A percentile compares a stretch with the other conserved stretches of the same genome.
These are phyloP conservation scores for Capsaspora owczarzaki DNA, from an alignment of 78 protist genomes.

Conservation along the genomic window DNA sequence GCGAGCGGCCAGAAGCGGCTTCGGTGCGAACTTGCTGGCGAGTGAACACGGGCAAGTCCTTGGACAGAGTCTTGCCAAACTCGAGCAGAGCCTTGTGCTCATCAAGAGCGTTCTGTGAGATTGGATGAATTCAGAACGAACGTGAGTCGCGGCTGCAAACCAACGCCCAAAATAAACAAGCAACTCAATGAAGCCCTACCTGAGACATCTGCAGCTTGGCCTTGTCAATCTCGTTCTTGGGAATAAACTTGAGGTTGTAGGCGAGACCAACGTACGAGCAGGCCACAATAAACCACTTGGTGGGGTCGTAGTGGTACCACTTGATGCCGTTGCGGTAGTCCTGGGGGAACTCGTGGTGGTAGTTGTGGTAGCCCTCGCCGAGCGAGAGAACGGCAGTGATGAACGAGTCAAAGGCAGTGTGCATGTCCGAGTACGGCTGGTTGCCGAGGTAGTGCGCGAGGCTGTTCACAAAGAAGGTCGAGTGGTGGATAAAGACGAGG, in stretches of 20 bases:
- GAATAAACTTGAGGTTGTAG: constrained; percentile 33
- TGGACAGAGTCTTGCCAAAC: background rate
- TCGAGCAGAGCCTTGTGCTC: background rate
- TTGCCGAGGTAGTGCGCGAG: constrained; percentile 79
- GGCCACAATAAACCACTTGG: constrained; percentile 66
- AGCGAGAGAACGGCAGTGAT: constrained; percentile 64
- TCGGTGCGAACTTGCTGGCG: background rate
- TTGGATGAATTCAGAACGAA: no score
- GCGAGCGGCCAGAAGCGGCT: background rate
- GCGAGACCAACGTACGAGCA: constrained; percentile 44
- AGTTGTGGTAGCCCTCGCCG: constrained; percentile 89
- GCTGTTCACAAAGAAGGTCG: constrained; percentile 73
- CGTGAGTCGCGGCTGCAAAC: background rate
- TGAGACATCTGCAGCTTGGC: constrained; percentile 50
- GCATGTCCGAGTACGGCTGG: constrained; percentile 46
- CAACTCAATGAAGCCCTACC: no score
- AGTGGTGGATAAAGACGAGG: constrained; percentile 60
- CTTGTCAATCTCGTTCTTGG: constrained; percentile 39
- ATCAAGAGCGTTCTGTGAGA: background rate
- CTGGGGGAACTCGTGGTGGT: constrained; percentile 78
- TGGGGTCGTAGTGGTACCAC: constrained; percentile 64
- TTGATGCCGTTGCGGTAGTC: constrained; percentile 77
- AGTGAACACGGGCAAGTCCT: background rate
- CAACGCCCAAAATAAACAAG: no score
- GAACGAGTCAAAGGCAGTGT: constrained; percentile 49